phyloP scores from a whole-genome alignment of 306 rosid species.

The Fragaria nilgerrensis region DNA sequence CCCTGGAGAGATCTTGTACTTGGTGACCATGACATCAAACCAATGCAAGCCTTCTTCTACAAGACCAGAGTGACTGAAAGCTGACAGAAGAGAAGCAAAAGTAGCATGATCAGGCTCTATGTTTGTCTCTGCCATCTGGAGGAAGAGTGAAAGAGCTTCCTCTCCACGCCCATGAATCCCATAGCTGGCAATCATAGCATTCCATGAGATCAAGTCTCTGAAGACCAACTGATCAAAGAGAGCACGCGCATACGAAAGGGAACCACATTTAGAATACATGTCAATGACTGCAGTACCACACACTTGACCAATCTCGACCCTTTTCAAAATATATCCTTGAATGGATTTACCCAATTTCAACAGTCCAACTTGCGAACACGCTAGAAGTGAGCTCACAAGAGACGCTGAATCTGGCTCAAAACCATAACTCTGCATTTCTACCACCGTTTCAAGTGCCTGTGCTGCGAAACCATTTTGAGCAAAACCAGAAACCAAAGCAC shows the following conservation, averaged over 20 bases:
- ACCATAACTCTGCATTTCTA: constrained; percentile 39
- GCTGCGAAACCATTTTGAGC: constrained; percentile 47
- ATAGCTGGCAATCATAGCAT: constrained; percentile 45
- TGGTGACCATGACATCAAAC: constrained; percentile 31
- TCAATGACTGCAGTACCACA: constrained; percentile 43
- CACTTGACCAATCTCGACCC: constrained; percentile 30
- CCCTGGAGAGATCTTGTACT: constrained; percentile 35
- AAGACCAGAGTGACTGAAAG: constrained; percentile 52
- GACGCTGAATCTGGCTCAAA: constrained; percentile 31
- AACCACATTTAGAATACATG: constrained; percentile 52
- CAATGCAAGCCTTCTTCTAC: constrained; percentile 42
- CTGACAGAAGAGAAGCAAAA: constrained; percentile 48
- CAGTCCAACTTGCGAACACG: constrained; percentile 39
- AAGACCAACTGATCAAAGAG: constrained; percentile 32
- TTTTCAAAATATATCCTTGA: constrained; percentile 37
- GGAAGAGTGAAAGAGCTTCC: constrained; percentile 47
- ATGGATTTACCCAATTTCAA: constrained; percentile 44
- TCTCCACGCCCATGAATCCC: constrained; percentile 44
- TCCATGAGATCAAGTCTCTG: constrained; percentile 42
- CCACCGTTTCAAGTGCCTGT: constrained; percentile 31
- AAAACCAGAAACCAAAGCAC: constrained; percentile 42
- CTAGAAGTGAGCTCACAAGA: constrained; percentile 40
- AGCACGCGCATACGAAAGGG: constrained; percentile 33
- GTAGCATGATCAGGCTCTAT: constrained; percentile 46
- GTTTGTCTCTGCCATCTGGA: constrained; percentile 29